Percentiles rank a stretch among this genome's conserved stretches.
These are phyloP conservation scores for Botrytis deweyae DNA, from an alignment of 2,329 filamentous ascomycete genomes.

Conservation along the genomic window DNA sequence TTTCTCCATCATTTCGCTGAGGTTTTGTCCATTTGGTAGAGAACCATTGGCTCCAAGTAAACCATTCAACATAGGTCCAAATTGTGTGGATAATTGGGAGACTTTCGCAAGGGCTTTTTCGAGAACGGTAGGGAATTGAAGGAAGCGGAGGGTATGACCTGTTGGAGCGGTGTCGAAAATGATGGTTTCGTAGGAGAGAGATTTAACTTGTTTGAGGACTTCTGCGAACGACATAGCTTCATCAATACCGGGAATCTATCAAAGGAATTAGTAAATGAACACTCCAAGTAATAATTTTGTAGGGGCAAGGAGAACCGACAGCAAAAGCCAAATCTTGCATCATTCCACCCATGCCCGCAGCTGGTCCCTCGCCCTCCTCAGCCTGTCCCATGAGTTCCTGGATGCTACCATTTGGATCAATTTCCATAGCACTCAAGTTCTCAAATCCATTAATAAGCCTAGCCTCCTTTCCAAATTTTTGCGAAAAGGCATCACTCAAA, in stretches of 20 bases:
- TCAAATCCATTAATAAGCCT: conserved; percentile 87
- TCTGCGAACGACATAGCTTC: conserved; percentile 99
- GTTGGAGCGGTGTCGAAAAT: conserved; percentile 99
- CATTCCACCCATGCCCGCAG: conserved; percentile 81
- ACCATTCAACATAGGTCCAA: conserved; percentile 92
- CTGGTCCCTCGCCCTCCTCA: conserved; percentile 72
- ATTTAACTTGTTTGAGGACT: conserved; percentile 98
- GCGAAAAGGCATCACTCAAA: conserved; percentile 93
- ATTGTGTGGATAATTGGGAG: conserved; percentile 88
- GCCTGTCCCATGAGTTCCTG: conserved; percentile 83
- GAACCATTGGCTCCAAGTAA: conserved; percentile 68
- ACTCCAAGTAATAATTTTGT: background rate
- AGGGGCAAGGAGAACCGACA: conserved; percentile 51
- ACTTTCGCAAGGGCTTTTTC: conserved; percentile 98
- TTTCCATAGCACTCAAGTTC: conserved; percentile 97
- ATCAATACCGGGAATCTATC: conserved; percentile 95
- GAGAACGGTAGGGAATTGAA: conserved; percentile 96
- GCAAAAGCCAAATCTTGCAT: conserved; percentile 98
- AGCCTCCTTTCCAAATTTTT: conserved; percentile 99
- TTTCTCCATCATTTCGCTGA: conserved; percentile 90
- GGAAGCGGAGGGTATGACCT: conserved; percentile 95
- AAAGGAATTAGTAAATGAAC: background rate
- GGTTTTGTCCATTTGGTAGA: conserved; percentile 87
- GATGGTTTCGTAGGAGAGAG: conserved; percentile 96
- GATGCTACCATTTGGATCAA: conserved; percentile 96